A percentile compares a stretch with the other conserved stretches of the same genome.
phyloP scores from a whole-genome alignment of 306 rosid species.

The Malus fusca region DNA sequence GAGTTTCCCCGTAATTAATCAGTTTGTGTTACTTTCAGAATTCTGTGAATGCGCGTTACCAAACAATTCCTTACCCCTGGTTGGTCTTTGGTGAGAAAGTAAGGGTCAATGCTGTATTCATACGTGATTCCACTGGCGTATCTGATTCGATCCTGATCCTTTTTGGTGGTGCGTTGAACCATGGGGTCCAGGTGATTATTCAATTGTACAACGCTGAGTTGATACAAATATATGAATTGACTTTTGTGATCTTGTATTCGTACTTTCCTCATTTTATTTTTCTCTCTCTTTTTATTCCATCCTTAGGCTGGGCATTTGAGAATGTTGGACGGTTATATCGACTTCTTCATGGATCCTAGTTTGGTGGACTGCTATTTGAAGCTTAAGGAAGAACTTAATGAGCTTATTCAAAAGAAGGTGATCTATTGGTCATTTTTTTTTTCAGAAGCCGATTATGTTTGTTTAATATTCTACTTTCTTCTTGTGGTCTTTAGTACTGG shows the following conservation, averaged over 20 bases:
- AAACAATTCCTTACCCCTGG: constrained; percentile 95
- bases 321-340: constrained; percentile 80
- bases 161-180: constrained; percentile 67
- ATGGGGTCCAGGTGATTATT: constrained; percentile 70
- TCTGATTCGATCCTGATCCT: constrained; percentile 84
- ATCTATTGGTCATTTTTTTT: background rate
- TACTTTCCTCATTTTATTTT: background rate
- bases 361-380: constrained; percentile 85
- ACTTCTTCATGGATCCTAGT: constrained; percentile 85
- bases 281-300: background rate
- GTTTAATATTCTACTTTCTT: background rate
- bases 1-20: background rate
- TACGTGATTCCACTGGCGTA: constrained; percentile 95
- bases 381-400: constrained; percentile 80
- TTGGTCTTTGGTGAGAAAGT: constrained; percentile 94
- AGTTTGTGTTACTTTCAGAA: constrained; percentile 52
- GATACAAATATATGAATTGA: background rate
- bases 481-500: background rate
- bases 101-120: constrained; percentile 80
- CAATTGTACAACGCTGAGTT: background rate
- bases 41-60: constrained; percentile 89
- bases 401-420: constrained; percentile 82
- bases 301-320: constrained; percentile 78
- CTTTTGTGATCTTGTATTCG: constrained; percentile 15
- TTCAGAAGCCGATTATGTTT: too few species aligned